Evolutionary conservation across 2,329 filamentous ascomycete genomes (phyloP).

Genomic region (Penicillium sclerotiorum): DNA sequence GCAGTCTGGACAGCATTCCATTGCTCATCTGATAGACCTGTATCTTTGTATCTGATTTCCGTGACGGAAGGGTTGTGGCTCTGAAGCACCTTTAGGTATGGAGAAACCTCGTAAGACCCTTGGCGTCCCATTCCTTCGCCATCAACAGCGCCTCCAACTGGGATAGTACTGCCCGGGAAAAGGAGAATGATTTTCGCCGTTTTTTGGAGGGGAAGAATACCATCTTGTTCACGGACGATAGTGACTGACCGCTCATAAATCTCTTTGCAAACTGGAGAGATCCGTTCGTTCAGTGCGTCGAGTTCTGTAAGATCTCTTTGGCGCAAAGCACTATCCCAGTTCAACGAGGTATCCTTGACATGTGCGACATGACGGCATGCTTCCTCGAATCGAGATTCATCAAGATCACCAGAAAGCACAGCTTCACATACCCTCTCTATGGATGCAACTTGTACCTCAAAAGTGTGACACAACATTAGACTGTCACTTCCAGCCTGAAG

Average conservation of each 20-base stretch:
- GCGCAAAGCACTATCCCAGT: constrained; percentile 34
- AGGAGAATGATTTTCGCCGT: constrained; percentile 39
- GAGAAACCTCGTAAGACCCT: constrained; percentile 33
- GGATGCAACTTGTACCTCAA: constrained; percentile 43
- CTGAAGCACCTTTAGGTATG: constrained; percentile 38
- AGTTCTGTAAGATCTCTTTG: constrained; percentile 21
- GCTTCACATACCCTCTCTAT: constrained; percentile 44
- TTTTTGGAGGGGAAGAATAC: constrained; percentile 35
- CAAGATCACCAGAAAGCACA: constrained; percentile 38
- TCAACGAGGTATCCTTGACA: constrained; percentile 42
- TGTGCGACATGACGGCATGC: constrained; percentile 38
- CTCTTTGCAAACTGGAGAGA: constrained; percentile 33
- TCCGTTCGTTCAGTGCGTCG: constrained; percentile 27
- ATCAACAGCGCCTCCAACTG: constrained; percentile 42
- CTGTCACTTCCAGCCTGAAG: constrained; percentile 49
- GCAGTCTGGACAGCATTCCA: constrained; percentile 38
- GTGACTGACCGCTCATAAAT: constrained; percentile 46
- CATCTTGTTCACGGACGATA: constrained; percentile 37
- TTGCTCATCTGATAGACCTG: constrained; percentile 33
- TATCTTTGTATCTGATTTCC: constrained; percentile 38
- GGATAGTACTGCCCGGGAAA: constrained; percentile 39
- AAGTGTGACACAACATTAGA: constrained; percentile 51
- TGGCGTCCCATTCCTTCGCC: constrained; percentile 39
- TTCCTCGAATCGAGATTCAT: constrained; percentile 33
- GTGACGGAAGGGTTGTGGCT: constrained; percentile 27